Evolutionary conservation across 2,329 filamentous ascomycete genomes (phyloP).

Genomic region (Calonectria multiphialidica): DNA sequence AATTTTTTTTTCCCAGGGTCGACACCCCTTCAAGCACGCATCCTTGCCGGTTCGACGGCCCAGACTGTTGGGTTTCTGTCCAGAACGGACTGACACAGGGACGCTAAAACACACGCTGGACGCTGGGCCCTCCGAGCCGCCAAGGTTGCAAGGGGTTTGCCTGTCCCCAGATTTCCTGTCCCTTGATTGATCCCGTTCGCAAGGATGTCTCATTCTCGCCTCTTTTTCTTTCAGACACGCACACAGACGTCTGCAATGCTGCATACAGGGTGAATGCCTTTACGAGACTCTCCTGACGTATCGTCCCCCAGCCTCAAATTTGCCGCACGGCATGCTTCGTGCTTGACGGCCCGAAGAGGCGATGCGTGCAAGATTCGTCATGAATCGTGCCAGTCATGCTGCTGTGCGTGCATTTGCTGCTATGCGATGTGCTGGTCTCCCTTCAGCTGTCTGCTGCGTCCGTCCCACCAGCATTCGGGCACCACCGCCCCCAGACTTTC

Average conservation of each 20-base stretch:
- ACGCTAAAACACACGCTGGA: conserved; percentile 15
- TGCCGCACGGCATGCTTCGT: background rate
- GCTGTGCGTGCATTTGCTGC: background rate
- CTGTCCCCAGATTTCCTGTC: conserved; percentile 18
- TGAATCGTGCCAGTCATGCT: conserved; percentile 1
- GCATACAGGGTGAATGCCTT: background rate
- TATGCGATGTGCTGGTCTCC: background rate
- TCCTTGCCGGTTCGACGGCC: background rate
- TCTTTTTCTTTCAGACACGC: conserved; percentile 3
- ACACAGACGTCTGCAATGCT: conserved; percentile 4
- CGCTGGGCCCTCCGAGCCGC: conserved; percentile 5
- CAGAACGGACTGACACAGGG: background rate
- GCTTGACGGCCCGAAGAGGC: background rate
- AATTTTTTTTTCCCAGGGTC: background rate
- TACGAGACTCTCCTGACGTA: background rate
- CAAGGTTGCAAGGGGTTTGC: conserved; percentile 19
- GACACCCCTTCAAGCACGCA: background rate
- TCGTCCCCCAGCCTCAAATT: background rate
- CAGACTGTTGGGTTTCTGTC: conserved; percentile 11
- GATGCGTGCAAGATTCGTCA: background rate
- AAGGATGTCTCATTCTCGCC: conserved; percentile 14
- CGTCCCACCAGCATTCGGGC: conserved; percentile 9
- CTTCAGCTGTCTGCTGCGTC: background rate
- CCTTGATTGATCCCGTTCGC: conserved; percentile 25
- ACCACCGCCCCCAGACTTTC: conserved; percentile 12